Conservation (phyloP, 805 yeast genomes). For the Pichia ethanolica region DNA sequence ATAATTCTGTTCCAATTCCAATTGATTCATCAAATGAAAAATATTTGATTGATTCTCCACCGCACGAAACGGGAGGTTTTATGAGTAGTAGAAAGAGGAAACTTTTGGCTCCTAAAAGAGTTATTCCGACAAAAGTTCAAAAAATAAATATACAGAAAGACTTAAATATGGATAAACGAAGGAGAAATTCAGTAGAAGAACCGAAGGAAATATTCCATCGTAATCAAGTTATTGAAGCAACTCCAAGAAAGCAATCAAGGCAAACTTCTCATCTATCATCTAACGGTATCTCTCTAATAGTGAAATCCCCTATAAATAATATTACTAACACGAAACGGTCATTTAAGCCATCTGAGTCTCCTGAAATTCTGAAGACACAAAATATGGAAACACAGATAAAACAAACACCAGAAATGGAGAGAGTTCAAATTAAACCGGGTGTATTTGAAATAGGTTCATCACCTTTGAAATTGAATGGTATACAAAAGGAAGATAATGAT, state of each 20-base stretch:
- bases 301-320: too few relatives aligned
- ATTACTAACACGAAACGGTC: too few relatives aligned
- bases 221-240: slow-evolving; percentile 16
- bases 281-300: too few relatives aligned
- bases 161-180: too few relatives aligned
- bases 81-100: slow-evolving; percentile 10
- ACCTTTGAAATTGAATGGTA: slow-evolving; percentile 15
- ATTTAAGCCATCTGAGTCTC: not conserved
- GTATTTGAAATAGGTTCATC: slow-evolving; percentile 17
- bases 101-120: slow-evolving; percentile 25
- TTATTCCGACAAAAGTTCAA: not conserved
- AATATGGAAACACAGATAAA: not conserved
- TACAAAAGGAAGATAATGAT: too few relatives aligned
- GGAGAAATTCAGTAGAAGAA: too few relatives aligned
- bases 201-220: too few relatives aligned
- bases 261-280: too few relatives aligned
- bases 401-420: slow-evolving; percentile 5
- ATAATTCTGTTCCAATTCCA: not conserved
- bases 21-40: not conserved
- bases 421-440: slow-evolving; percentile 12
- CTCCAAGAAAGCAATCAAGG: slow-evolving; percentile 13
- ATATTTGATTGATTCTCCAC: too few relatives aligned
- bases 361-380: not conserved
- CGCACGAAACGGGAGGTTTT: slow-evolving; percentile 3
- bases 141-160: not conserved